Base-by-base conservation (phyloP, 2,329 filamentous ascomycete genomes). In the Esteya vermicola region DNA sequence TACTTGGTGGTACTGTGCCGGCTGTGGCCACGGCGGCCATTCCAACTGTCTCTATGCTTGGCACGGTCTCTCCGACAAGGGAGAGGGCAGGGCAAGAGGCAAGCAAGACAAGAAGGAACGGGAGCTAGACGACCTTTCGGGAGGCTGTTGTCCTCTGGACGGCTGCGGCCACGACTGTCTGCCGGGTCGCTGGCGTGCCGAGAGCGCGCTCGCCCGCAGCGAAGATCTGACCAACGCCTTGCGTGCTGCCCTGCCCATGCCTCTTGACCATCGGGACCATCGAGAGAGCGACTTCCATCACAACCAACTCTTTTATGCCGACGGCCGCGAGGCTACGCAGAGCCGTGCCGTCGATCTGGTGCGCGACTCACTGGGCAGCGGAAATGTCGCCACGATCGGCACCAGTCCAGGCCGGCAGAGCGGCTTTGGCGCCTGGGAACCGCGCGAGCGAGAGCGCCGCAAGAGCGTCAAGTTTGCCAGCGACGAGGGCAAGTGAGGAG, bases 381-480 rank as follows among this genome's bases (percentile, higher is more conserved):
- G 38, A 33, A 51, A 35, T 41, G 35, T n/a, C 36, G 53, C 14
- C 54, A 51, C 70, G 3, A 47, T 72, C 4, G 69, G 69, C 47
- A 67, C 67, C 0, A 74, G 68, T 40, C 69, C 69, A 1, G 65
- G 64, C 2, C 49, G 58, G 40, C 47, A 51, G 4, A 12, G 39
- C 4, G 25, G 33, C 13, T 18, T 23, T 23, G 35, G 20, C 23
- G n/a, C n/a, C n/a, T n/a, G n/a, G n/a, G 36, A 47, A 16, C 33
- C 38, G 1, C 39, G 45, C 1, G 67, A 70, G 35, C 55, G 70
- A 43, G 74, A 77, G 52, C 61, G 72, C 46, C 63, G 72, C 52
- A 78, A 77, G 64, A 78, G 72, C 46, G 75, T 79, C 49, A 79
- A 78, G 58, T 75, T 78, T 55, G 67, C 60, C 33, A 60, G 64